Base-by-base conservation (phyloP, 352 stramenopile genomes). In the Discostella stelligera region DNA sequence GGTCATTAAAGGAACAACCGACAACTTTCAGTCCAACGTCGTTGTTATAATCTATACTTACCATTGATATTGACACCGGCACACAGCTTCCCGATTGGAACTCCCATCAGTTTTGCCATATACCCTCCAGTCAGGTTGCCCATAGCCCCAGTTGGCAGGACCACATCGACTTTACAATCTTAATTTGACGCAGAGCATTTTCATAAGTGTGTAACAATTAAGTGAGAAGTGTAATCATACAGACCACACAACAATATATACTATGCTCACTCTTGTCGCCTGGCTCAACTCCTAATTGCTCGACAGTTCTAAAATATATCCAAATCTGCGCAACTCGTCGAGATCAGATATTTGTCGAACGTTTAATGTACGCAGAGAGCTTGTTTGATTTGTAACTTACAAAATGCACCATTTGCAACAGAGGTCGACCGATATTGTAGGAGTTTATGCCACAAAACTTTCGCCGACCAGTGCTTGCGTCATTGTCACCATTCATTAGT, bases 391-490 rank as follows among this genome's bases (percentile, higher is more conserved):
- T 2, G 55, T 32, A 10, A 70, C 68, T 71, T 66, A 91, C 72
- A 72, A 86, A 93, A 70, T 92, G 89, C 10, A 89, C 79, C 79
- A 92, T 91, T 77, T 94, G 89, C 18, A 85, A 74, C 16, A 94
- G 32, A 55, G 89, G 89, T 53, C 89, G 55, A n/a, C 80, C 82
- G 72, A 94, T 91, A 62, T 94, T 94, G 71, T 93, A 94, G 20
- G 71, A 87, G 65, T 94, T 94, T 0, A 91, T 80, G 18, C 89
- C 89, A 78, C 82, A 90, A 64, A 89, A 78, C 30, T 37, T 56
- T 41, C 82, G 58, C 48, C 65, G 37, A 32, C 52, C 39, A 44
- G 2, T 44, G 44, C 52, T 41, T 16, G 18, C 61, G 32, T 59
- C 66, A 62, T 60, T 55, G 49, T 71, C 50, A n/a, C 50, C 50